Conservation (phyloP, 2,329 filamentous ascomycete species). For the Rosellinia necatrix region DNA sequence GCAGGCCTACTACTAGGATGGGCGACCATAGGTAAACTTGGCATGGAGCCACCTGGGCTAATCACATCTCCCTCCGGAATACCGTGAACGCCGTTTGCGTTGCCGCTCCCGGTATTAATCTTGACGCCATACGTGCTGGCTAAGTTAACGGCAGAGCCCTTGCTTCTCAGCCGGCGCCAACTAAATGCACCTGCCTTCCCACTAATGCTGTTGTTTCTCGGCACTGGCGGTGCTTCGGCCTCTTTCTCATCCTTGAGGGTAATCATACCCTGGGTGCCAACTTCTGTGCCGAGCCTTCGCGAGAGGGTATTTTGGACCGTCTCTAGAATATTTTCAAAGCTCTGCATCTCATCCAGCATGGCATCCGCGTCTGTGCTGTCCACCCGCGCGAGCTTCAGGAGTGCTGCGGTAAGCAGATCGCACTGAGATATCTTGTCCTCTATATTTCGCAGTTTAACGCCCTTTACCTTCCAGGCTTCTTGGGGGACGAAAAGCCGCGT, state of each 20-base stretch:
- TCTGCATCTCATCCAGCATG: slow-evolving; percentile 91
- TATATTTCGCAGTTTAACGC: slow-evolving; percentile 86
- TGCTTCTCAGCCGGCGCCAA: slow-evolving; percentile 87
- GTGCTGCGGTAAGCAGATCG: slow-evolving; percentile 85
- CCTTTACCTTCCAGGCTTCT: slow-evolving; percentile 92
- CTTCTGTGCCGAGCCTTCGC: slow-evolving; percentile 91
- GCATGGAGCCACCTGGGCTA: slow-evolving; percentile 68
- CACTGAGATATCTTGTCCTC: slow-evolving; percentile 95
- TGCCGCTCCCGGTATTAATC: slow-evolving; percentile 42
- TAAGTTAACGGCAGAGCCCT: slow-evolving; percentile 75
- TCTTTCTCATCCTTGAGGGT: slow-evolving; percentile 50
- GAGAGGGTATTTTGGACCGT: slow-evolving; percentile 76
- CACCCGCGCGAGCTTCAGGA: slow-evolving; percentile 80
- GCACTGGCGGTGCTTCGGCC: slow-evolving; percentile 45
- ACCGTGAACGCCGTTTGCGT: slow-evolving; percentile 31
- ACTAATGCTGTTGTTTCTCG: slow-evolving; percentile 65
- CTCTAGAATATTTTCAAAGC: slow-evolving; percentile 82
- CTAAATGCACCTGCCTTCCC: slow-evolving; percentile 80
- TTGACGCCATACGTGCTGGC: slow-evolving; percentile 56
- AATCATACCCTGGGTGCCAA: slow-evolving; percentile 72
- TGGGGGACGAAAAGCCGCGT: slow-evolving; percentile 89
- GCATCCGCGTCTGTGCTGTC: slow-evolving; percentile 91
- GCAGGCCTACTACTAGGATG: slow-evolving; percentile 68
- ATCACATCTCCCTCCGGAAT: slow-evolving; percentile 50
- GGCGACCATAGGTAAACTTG: slow-evolving; percentile 77